Base-by-base conservation (phyloP, 257 asterid species). In the Gardenia jasminoides region DNA sequence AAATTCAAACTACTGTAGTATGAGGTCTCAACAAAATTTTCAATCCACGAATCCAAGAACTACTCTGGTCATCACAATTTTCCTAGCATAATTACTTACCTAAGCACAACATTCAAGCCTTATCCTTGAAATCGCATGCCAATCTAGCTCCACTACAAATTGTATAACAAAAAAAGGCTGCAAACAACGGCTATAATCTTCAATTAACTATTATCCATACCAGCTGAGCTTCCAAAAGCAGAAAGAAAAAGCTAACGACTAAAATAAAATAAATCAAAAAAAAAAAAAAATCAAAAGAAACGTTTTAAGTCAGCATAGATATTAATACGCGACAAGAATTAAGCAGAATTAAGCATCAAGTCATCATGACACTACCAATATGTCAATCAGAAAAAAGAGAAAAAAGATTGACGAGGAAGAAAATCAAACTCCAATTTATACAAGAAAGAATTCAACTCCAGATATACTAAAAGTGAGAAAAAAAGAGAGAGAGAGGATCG, bases 331-430 rank as follows among this genome's bases (percentile, higher is more conserved):
- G 7, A 41, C 7, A 16, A 16, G 36, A 61, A 76, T 46, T 50
- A 68, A 65, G 36, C 70, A 80, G n/a, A 79, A 67, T 73, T 10
- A 76, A 54, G 28, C 46, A 66, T 39, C 36, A 0, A 58, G 19
- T 47, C 44, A 31, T 33, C 44, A 54, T 26, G 10, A 28, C 17
- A 41, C 46, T 19, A 10, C 39, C 11, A 30, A n/a, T 12, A 56
- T 44, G 16, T 54, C 22, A 58, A 24, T 58, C 65, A 26, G 65
- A 39, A 24, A 13, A 56, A 43, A 46, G 68, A 26, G 28, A 39
- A 30, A 13, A 56, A n/a, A 33, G 59, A 20, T 36, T 16, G 39
- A 31, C 58, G 12, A 41, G 41, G 41, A 36, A 36, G 41, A 65
- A 64, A 8, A n/a, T 8, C 22, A 47, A 67, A 43, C 31, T 7